Base-by-base conservation (phyloP, 345 rosid species). In the Cochlearia excelsa region DNA sequence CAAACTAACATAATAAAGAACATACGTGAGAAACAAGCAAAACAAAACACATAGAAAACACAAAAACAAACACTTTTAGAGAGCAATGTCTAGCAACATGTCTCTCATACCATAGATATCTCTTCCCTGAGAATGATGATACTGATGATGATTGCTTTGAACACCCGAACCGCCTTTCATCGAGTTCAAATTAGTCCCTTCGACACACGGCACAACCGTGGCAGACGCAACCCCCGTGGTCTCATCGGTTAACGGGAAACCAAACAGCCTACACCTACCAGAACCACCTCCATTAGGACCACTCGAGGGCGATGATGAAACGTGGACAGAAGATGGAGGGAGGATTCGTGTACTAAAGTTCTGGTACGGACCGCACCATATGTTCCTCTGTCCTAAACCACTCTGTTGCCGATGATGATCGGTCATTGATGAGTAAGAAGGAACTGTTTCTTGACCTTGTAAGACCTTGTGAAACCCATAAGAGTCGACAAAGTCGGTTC, bases 381-480 rank as follows among this genome's bases (percentile, higher is more conserved):
- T 66, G 69, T 68, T 82, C 76, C 85, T 69, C 26, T 82, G 72
- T 46, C 78, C 66, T 56, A 75, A 43, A 49, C 71, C 71, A 16
- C 23, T 16, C 1, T 74, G 83, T 66, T 59, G 57, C 46, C 75
- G 82, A 71, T 68, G 82, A 71, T 68, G 81, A 72, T 75, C 80
- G 39, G 71, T 68, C 46, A 23, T 63, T 61, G 77, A 73, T 61
- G 77, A 73, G 75, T 79, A 72, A 61, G 70, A 63, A 11, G 82
- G 72, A 75, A 74, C 79, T 60, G 81, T 87, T 87, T 89, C 97
- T 93, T 89, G 99, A 93, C 99, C 96, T 93, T 89, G 96, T 85
- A 93, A 87, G 90, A 89, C 99, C 88, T 87, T 79, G 63, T 74
- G 88, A 81, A 80, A 87, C 72, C 78, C 74, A 46, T 69, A 70